Evolutionary conservation across 2,329 filamentous ascomycete genomes (phyloP).

Genomic region (Zarea fungicola): DNA sequence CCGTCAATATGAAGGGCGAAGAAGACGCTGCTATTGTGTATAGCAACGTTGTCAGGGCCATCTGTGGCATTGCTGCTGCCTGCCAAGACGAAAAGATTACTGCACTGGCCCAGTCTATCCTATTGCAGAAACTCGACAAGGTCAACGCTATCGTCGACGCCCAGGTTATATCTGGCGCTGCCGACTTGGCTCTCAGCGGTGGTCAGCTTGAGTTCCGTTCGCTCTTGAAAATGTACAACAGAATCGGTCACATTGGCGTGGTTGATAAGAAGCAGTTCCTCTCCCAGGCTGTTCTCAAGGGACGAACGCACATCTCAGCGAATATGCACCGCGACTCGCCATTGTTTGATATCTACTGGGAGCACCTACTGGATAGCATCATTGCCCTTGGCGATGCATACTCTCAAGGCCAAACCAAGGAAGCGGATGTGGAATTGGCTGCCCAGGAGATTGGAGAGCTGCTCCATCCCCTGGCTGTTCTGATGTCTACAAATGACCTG

Average conservation of each 20-base stretch:
- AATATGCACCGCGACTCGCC: slow-evolving; percentile 64
- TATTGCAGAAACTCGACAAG: slow-evolving; percentile 91
- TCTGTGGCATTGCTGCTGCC: slow-evolving; percentile 79
- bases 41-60: slow-evolving; percentile 87
- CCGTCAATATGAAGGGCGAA: slow-evolving; percentile 66
- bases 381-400: slow-evolving; percentile 86
- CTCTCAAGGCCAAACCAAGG: slow-evolving; percentile 65
- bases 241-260: slow-evolving; percentile 67
- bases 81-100: slow-evolving; percentile 89
- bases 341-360: slow-evolving; percentile 77
- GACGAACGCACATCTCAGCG: slow-evolving; percentile 71
- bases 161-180: slow-evolving; percentile 78
- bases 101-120: slow-evolving; percentile 87
- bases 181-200: slow-evolving; percentile 69
- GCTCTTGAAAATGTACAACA: slow-evolving; percentile 76
- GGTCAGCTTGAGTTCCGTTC: slow-evolving; percentile 79
- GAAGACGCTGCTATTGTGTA: slow-evolving; percentile 76
- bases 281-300: slow-evolving; percentile 71
- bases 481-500: slow-evolving; percentile 66
- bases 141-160: slow-evolving; percentile 75
- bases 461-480: slow-evolving; percentile 77
- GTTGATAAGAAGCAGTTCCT: slow-evolving; percentile 62
- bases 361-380: slow-evolving; percentile 77
- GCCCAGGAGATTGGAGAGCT: slow-evolving; percentile 84
- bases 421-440: slow-evolving; percentile 75